A percentile compares a stretch with the other conserved stretches of the same genome.
phyloP scores from a whole-genome alignment of 305 asterid genomes.

The Fraxinus angustifolia region DNA sequence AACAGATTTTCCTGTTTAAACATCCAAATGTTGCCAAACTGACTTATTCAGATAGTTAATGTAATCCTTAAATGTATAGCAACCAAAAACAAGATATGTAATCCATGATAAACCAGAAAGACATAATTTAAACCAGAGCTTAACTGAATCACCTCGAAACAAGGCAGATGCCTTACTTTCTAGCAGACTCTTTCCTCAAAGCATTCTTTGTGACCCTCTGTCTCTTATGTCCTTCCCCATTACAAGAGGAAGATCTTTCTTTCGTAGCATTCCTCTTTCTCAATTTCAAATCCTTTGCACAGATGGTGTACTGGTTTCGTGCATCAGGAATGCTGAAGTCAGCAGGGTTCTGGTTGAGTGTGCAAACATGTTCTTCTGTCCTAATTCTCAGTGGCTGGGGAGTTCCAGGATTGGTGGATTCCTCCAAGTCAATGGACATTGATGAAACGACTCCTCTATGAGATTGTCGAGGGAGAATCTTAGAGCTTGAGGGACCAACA shows the following conservation, averaged over 20 bases:
- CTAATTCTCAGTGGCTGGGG: conserved; percentile 16
- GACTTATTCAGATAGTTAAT: not conserved
- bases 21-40: not conserved
- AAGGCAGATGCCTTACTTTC: conserved; percentile 15
- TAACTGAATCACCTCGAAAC: not conserved
- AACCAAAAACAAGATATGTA: not conserved
- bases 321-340: conserved; percentile 61
- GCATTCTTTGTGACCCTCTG: conserved; percentile 32
- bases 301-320: conserved; percentile 49
- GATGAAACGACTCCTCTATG: not conserved
- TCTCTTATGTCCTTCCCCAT: conserved; percentile 37
- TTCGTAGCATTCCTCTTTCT: conserved; percentile 30
- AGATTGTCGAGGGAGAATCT: not conserved
- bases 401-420: not conserved
- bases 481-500: not conserved
- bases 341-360: conserved; percentile 64
- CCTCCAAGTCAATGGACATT: conserved; percentile 26
- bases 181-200: conserved; percentile 25
- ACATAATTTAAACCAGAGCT: not conserved
- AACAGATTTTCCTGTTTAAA: not conserved
- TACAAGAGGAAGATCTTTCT: conserved; percentile 16
- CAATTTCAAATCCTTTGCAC: conserved; percentile 43
- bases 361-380: conserved; percentile 34
- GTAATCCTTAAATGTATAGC: not conserved
- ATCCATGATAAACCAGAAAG: not conserved